phyloP scores from a whole-genome alignment of 129 eudicot species.

The Tanacetum coccineum region DNA sequence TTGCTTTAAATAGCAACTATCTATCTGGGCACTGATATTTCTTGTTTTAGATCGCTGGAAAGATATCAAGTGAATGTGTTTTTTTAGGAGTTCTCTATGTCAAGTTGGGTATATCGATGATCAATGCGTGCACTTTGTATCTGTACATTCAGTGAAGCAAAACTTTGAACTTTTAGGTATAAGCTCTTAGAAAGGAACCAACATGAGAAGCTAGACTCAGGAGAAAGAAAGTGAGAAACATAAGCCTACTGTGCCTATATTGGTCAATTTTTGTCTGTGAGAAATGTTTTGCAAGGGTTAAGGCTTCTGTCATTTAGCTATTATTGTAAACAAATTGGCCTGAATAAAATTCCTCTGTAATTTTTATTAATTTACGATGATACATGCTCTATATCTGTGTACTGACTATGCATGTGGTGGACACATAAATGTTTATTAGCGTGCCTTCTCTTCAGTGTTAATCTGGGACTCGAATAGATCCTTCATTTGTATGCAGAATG shows the following conservation, averaged over 20 bases:
- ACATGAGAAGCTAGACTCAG: conserved; percentile 19
- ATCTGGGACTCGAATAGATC: background rate
- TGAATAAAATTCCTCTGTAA: background rate
- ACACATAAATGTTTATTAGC: background rate
- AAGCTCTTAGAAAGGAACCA: conserved; percentile 14
- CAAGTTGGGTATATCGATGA: conserved; percentile 3
- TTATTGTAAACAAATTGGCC: background rate
- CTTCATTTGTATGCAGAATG: background rate
- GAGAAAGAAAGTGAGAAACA: conserved; percentile 15
- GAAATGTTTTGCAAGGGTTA: conserved; percentile 5
- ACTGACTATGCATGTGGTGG: conserved; percentile 5
- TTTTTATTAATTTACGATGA: background rate
- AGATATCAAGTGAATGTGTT: background rate
- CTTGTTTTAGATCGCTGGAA: background rate
- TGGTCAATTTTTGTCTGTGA: background rate
- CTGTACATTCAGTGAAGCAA: background rate
- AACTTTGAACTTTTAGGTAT: background rate
- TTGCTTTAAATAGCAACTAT: background rate
- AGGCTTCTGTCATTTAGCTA: background rate
- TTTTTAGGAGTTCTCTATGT: background rate
- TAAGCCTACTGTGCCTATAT: conserved; percentile 5
- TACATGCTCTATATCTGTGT: background rate
- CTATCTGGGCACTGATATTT: conserved; percentile 2
- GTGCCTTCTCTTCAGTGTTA: background rate
- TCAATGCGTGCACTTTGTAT: background rate